These are phyloP conservation scores for Penicillium olsonii DNA, from an alignment of 2,329 filamentous ascomycete species.

Conservation along the genomic window DNA sequence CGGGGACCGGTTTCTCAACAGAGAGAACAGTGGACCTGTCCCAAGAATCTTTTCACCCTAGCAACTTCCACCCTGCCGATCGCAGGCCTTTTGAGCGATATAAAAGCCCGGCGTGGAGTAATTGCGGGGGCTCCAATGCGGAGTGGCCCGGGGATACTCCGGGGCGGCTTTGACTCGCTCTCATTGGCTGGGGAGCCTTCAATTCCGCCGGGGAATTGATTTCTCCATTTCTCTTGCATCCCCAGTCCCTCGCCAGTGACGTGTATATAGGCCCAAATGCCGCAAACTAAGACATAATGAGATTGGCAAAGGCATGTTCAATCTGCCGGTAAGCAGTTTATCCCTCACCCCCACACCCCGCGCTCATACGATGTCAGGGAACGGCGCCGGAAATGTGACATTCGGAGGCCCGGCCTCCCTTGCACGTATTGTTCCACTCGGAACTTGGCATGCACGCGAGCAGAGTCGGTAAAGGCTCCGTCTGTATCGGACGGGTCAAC, in stretches of 20 bases:
- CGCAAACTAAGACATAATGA: not conserved
- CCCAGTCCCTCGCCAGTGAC: not conserved
- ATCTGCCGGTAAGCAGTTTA: constrained; percentile 1
- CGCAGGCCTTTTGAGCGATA: not conserved
- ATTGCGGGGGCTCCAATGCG: constrained; percentile 5
- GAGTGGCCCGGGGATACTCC: constrained; percentile 8
- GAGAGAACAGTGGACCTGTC: not conserved
- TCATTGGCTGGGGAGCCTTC: constrained; percentile 1
- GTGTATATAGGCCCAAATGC: not conserved
- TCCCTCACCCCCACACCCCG: not conserved
- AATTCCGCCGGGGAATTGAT: not conserved
- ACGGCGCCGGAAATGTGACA: constrained; percentile 17
- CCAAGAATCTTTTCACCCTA: not conserved
- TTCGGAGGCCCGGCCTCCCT: constrained; percentile 7
- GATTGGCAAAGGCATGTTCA: constrained; percentile 6
- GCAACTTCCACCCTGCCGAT: not conserved
- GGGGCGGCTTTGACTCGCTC: constrained; percentile 3
- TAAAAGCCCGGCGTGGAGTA: not conserved
- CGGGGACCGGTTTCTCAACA: too few species aligned
- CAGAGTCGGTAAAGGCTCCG: not conserved
- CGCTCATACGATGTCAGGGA: constrained; percentile 5
- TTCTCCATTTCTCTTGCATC: not conserved
- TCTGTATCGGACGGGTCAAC: not conserved
- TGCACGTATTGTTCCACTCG: constrained; percentile 14
- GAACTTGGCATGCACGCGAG: constrained; percentile 5